Evolutionary conservation across 2,329 filamentous ascomycete species (phyloP).

Genomic region (Fusarium incarnatum): DNA sequence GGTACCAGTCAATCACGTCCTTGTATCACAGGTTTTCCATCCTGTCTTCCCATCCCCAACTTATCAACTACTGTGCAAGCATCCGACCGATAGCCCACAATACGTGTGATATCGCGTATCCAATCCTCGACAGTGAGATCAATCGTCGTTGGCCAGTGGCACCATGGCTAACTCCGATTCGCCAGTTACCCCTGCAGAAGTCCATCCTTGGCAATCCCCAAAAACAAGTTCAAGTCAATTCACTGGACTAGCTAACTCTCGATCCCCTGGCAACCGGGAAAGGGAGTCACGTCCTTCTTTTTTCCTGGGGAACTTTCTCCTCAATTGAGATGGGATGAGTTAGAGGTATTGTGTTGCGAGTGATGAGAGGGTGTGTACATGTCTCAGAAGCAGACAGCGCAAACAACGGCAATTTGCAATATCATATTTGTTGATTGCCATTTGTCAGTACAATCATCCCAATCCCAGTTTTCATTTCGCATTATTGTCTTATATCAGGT

Average conservation of each 20-base stretch:
- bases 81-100: constrained; percentile 14
- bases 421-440: neutral
- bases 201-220: constrained; percentile 23
- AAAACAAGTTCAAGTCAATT: constrained; percentile 27
- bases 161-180: constrained; percentile 34
- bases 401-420: constrained; percentile 2
- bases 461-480: constrained; percentile 11
- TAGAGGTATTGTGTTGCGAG: constrained; percentile 3
- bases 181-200: constrained; percentile 29
- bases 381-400: constrained; percentile 28
- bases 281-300: constrained; percentile 23
- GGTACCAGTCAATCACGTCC: constrained; percentile 26
- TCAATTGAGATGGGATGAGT: constrained; percentile 17
- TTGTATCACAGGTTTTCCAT: constrained; percentile 27
- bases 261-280: constrained; percentile 39
- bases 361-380: constrained; percentile 18
- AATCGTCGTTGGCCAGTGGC: constrained; percentile 38
- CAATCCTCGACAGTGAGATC: constrained; percentile 41
- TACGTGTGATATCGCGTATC: constrained; percentile 34
- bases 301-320: constrained; percentile 37
- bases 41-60: constrained; percentile 6
- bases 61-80: neutral
- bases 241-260: constrained; percentile 15
- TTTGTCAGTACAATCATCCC: neutral
- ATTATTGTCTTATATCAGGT: constrained; percentile 26